These are phyloP conservation scores for Protomyces macrosporus DNA, from an alignment of 1,139 yeast species.

Conservation along the genomic window DNA sequence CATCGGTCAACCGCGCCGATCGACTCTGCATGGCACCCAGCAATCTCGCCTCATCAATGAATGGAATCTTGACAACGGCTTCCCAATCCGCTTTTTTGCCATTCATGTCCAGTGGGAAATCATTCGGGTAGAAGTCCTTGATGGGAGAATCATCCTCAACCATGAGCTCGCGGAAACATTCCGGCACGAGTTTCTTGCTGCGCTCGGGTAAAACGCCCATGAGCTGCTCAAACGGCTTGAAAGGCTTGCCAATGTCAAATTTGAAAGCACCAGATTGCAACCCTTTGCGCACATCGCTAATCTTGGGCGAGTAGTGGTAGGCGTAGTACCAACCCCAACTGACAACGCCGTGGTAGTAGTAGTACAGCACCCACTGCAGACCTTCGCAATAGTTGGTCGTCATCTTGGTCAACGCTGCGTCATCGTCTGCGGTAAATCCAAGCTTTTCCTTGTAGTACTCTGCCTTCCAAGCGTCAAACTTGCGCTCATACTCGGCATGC, in stretches of 20 bases:
- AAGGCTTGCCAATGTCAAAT: slow-evolving; percentile 71
- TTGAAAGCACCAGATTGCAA: slow-evolving; percentile 49
- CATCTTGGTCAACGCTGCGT: slow-evolving; percentile 52
- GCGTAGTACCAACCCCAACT: slow-evolving; percentile 94
- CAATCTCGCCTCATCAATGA: slow-evolving; percentile 78
- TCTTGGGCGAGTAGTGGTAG: slow-evolving; percentile 89
- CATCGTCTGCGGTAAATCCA: slow-evolving; percentile 52
- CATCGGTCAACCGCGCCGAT: slow-evolving; percentile 58
- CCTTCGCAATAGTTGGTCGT: slow-evolving; percentile 89
- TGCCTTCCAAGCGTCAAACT: slow-evolving; percentile 78
- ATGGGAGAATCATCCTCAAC: slow-evolving; percentile 85
- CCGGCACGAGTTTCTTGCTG: slow-evolving; percentile 75
- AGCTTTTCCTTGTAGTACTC: slow-evolving; percentile 74
- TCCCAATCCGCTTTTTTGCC: slow-evolving; percentile 98
- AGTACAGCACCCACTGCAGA: slow-evolving; percentile 88
- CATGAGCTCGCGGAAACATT: slow-evolving; percentile 72
- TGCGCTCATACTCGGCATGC: slow-evolving; percentile 39
- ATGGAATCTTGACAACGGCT: slow-evolving; percentile 90
- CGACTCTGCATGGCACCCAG: slow-evolving; percentile 62
- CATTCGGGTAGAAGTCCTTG: slow-evolving; percentile 81
- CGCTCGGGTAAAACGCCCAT: slow-evolving; percentile 98
- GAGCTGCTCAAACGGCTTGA: slow-evolving; percentile 89
- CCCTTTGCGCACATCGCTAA: slow-evolving; percentile 75
- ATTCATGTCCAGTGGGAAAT: slow-evolving; percentile 82
- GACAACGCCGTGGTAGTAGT: slow-evolving; percentile 82